Evolutionary conservation across 371 early-diverging fungal genomes (phyloP).

Genomic region (Saksenaea vasiformis): DNA sequence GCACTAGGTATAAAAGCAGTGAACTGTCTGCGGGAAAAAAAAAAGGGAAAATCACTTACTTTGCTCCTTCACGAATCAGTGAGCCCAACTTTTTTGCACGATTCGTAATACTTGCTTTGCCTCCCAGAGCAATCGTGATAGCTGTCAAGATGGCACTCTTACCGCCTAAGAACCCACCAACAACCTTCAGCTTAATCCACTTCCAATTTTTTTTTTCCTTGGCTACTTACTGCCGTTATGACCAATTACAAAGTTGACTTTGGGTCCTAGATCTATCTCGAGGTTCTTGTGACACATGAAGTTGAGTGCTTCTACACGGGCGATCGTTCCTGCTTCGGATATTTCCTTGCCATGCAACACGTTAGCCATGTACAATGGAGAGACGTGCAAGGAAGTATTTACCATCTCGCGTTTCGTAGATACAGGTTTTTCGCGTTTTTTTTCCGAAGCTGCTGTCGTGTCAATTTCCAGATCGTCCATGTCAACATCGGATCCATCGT

Average conservation of each 20-base stretch:
- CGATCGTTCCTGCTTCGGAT: constrained; percentile 75
- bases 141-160: constrained; percentile 96
- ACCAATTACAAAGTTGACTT: constrained; percentile 95
- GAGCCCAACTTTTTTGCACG: constrained; percentile 78
- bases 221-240: constrained; percentile 84
- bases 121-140: constrained; percentile 90
- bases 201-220: not conserved
- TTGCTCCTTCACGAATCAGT: constrained; percentile 84
- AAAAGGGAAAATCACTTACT: constrained; percentile 33
- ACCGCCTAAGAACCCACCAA: constrained; percentile 63
- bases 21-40: not conserved
- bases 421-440: too few relatives aligned
- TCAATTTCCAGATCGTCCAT: too few relatives aligned
- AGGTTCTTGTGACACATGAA: constrained; percentile 94
- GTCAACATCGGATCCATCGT: too few relatives aligned
- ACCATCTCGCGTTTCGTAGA: not conserved
- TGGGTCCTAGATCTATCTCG: constrained; percentile 77
- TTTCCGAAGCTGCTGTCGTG: too few relatives aligned
- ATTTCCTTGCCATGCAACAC: constrained; percentile 23
- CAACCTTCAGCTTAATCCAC: not conserved
- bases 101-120: constrained; percentile 84
- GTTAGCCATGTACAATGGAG: not conserved
- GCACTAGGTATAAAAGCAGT: constrained; percentile 32
- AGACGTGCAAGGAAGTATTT: not conserved
- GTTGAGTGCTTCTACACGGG: constrained; percentile 79